Evolutionary conservation across 805 yeast species (phyloP).

Genomic region (Candida coquimbonensis): DNA sequence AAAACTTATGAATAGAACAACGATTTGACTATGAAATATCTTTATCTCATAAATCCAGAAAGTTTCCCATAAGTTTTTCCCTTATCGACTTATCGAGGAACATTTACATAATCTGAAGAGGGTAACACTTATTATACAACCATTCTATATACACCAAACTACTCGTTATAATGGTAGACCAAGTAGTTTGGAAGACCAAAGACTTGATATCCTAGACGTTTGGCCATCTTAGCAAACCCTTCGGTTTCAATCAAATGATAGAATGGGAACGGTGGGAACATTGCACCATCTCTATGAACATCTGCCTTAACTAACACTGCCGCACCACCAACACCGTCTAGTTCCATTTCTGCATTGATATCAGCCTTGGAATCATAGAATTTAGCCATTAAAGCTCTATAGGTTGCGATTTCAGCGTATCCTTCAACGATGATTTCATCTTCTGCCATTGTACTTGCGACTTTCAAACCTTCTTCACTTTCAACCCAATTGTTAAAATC

Average conservation of each 20-base stretch:
- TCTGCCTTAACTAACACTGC: constrained; percentile 94
- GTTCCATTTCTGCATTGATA: constrained; percentile 58
- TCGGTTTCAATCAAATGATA: constrained; percentile 96
- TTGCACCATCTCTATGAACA: constrained; percentile 98
- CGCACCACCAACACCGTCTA: constrained; percentile 98
- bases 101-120: not conserved
- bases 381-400: constrained; percentile 90
- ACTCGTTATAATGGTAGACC: constrained; percentile 87
- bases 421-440: constrained; percentile 96
- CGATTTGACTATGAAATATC: too few relatives aligned
- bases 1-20: too few relatives aligned
- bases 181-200: constrained; percentile 91
- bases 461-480: constrained; percentile 66
- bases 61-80: too few relatives aligned
- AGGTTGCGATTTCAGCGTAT: constrained; percentile 87
- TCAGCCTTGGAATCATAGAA: constrained; percentile 65
- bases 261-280: constrained; percentile 98
- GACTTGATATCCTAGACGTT: constrained; percentile 84
- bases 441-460: constrained; percentile 67
- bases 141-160: constrained; percentile 2
- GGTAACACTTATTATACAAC: not conserved
- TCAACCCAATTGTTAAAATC: constrained; percentile 97
- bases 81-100: constrained; percentile 1
- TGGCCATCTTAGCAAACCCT: constrained; percentile 98
- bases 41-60: too few relatives aligned